Percentiles rank a stretch among this genome's conserved stretches.
These are phyloP conservation scores for Trypanosomatidae sp. DNA, from an alignment of 208 protist species.

Conservation along the genomic window DNA sequence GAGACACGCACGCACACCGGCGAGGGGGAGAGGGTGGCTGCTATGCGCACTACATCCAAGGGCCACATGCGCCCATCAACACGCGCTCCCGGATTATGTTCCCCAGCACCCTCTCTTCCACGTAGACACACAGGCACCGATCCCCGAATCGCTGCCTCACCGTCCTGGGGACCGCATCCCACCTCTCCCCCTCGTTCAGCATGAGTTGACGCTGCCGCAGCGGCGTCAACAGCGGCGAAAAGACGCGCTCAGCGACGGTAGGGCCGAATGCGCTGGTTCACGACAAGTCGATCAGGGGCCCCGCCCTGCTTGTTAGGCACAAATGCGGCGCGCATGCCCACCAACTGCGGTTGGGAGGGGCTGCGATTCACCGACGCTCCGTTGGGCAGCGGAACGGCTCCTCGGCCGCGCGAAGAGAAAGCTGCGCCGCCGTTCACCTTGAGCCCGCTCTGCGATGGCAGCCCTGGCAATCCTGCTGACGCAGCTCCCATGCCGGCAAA, in stretches of 20 bases:
- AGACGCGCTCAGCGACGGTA: conserved; percentile 18
- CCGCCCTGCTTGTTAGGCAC: conserved; percentile 6
- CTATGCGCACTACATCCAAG: not conserved
- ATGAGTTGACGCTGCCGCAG: not conserved
- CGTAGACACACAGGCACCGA: not conserved
- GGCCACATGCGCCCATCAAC: not conserved
- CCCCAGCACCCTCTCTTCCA: not conserved
- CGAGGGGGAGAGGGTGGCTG: not conserved
- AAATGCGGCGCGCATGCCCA: conserved; percentile 3
- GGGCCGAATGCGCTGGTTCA: conserved; percentile 11
- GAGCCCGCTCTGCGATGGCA: not conserved
- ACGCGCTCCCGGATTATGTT: not conserved
- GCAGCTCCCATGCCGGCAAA: conserved; percentile 4
- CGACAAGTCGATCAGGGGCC: conserved; percentile 14
- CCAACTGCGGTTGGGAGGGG: not conserved
- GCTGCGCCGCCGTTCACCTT: not conserved
- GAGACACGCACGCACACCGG: not conserved
- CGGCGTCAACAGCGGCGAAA: not conserved
- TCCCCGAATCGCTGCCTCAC: not conserved
- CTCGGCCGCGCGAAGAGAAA: not conserved
- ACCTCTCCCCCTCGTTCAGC: not conserved
- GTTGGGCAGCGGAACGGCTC: not conserved
- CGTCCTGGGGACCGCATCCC: not conserved
- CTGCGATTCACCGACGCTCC: not conserved
- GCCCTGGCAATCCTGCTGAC: not conserved